A percentile compares a stretch with the other conserved stretches of the same genome.
These are phyloP conservation scores for Fistulinella prunicolor DNA, from an alignment of 768 basidiomycete species.

Conservation along the genomic window DNA sequence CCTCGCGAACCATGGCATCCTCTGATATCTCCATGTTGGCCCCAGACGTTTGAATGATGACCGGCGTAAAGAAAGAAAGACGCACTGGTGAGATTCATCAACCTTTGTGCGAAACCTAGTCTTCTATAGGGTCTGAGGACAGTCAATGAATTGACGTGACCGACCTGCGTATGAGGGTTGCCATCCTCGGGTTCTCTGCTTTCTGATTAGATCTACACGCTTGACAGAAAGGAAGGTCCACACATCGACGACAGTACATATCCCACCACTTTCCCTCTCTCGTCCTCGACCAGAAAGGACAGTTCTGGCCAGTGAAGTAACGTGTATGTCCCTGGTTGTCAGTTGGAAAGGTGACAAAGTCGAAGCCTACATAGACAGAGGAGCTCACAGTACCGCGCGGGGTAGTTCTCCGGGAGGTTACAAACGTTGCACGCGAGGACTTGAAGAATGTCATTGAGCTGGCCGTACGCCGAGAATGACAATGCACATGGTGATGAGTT, in stretches of 20 bases:
- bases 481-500: neutral
- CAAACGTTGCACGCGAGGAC: constrained; percentile 51
- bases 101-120: constrained; percentile 24
- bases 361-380: neutral
- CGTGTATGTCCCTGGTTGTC: constrained; percentile 42
- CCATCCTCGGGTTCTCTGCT: constrained; percentile 25
- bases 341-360: constrained; percentile 1
- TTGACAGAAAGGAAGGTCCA: constrained; percentile 12
- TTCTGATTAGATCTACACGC: constrained; percentile 1
- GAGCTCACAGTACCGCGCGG: constrained; percentile 31
- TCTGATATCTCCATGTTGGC: constrained; percentile 14
- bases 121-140: constrained; percentile 29
- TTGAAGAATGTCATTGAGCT: constrained; percentile 47
- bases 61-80: neutral
- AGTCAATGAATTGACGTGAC: constrained; percentile 30
- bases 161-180: constrained; percentile 11
- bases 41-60: neutral
- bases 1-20: constrained; percentile 23
- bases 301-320: constrained; percentile 51
- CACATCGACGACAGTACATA: constrained; percentile 58
- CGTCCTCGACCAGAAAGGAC: constrained; percentile 52
- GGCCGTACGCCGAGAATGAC: constrained; percentile 1
- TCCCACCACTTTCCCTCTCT: constrained; percentile 48
- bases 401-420: constrained; percentile 53
- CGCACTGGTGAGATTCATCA: constrained; percentile 29